Base-by-base conservation (phyloP, 108 stramenopile genomes). In the Pseudonitzschia multiseries region DNA sequence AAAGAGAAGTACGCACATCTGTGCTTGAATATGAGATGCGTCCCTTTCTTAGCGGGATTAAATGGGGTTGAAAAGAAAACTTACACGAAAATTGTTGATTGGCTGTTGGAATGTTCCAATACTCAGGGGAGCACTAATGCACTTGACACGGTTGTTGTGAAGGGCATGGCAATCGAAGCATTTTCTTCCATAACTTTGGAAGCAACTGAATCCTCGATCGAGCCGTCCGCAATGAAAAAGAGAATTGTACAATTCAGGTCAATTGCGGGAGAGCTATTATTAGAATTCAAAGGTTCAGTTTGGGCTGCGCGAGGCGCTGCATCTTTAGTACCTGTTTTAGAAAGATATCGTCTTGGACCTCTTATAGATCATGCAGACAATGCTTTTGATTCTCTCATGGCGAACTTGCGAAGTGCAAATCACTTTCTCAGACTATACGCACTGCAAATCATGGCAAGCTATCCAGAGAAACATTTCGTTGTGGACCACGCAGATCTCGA, bases 401-500 rank as follows among this genome's bases (percentile, higher is more conserved):
- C 88, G 1, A 95, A 92, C 67, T 72, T 95, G 57, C 62, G 81
- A 12, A 70, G 74, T 57, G 18, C 78, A 28, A 85, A 76, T 66
- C 93, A 95, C 75, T 86, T 91, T 57, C 74, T 89, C 13, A 72
- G 93, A 41, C 56, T 91, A 3, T 75, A 92, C 67, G 83, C 93
- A 18, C 87, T 95, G 6, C 68, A 79, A 61, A 87, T 95, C 46
- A 80, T 94, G 14, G 79, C 77, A 24, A 85, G 71, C 50, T 88
- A 76, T 73, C 93, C 91, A n/a, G 66, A 48, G 67, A 84, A 81
- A 57, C 82, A 86, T 0, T 89, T 84, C 76, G 83, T 92, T 4
- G 79, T 84, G 20, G 81, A 95, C 70, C 86, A 91, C 63, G 84
- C 83, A 15, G 89, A 91, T 29, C 84, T 95, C 43, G 93, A 95